Percentiles rank a stretch among this genome's conserved stretches.
Evolutionary conservation across 306 rosid genomes (phyloP).

Genomic region (Rosa lucieae): DNA sequence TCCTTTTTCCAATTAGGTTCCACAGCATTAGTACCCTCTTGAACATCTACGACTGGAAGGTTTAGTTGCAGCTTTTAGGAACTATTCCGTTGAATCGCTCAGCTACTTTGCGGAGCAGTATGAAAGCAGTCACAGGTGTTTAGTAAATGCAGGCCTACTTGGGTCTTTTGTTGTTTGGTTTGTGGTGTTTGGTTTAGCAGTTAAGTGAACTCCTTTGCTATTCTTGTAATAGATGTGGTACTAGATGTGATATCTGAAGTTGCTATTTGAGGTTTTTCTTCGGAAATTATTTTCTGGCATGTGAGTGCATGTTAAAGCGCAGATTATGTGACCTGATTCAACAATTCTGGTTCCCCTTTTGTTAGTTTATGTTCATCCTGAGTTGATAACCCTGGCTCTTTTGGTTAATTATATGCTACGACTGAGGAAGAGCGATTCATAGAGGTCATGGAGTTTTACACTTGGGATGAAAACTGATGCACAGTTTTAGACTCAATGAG

Average conservation of each 20-base stretch:
- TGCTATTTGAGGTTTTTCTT: not conserved
- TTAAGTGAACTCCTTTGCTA: conserved; percentile 11
- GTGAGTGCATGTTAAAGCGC: not conserved
- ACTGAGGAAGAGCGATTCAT: not conserved
- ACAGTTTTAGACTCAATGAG: no score
- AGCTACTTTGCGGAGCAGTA: conserved; percentile 9
- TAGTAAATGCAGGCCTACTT: conserved; percentile 7
- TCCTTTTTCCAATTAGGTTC: not conserved
- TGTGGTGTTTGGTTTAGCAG: not conserved
- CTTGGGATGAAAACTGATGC: no score
- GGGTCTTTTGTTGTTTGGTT: not conserved
- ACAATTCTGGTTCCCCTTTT: not conserved
- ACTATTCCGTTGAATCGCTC: conserved; percentile 16
- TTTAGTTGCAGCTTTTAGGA: conserved; percentile 20
- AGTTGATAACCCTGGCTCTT: not conserved
- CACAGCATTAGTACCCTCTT: conserved; percentile 8
- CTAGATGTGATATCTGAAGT: not conserved
- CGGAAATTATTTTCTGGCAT: not conserved
- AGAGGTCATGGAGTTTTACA: not conserved
- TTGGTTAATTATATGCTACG: not conserved
- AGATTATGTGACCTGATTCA: not conserved
- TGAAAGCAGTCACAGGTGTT: conserved; percentile 5
- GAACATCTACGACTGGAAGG: conserved; percentile 19
- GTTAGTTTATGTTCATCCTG: not conserved
- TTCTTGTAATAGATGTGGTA: conserved; percentile 13